These are phyloP conservation scores for Hypholoma sublateritium DNA, from an alignment of 768 basidiomycete species.

Conservation along the genomic window DNA sequence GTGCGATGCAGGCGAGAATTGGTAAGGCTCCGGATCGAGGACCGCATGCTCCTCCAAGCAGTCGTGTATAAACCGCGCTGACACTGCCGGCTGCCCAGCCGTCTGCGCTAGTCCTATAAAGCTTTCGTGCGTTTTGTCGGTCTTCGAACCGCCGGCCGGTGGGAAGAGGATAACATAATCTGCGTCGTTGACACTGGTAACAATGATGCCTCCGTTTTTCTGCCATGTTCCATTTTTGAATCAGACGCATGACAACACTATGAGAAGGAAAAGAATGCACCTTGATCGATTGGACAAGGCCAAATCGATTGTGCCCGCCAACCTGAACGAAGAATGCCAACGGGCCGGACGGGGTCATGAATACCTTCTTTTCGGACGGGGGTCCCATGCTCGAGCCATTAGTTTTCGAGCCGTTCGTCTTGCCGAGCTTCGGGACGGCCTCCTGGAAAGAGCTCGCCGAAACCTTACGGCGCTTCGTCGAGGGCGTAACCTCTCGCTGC, in stretches of 20 bases:
- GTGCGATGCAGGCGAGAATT: conserved; percentile 27
- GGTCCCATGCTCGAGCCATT: conserved; percentile 5
- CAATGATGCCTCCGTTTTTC: conserved; percentile 69
- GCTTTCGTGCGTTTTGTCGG: conserved; percentile 44
- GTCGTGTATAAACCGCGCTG: conserved; percentile 51
- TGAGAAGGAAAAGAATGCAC: conserved; percentile 27
- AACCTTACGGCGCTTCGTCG: conserved; percentile 16
- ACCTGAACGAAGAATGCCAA: conserved; percentile 67
- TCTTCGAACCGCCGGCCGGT: conserved; percentile 31
- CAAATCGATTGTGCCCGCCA: conserved; percentile 55
- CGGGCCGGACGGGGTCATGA: conserved; percentile 35
- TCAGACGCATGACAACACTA: neutral
- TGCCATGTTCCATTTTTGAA: conserved; percentile 21
- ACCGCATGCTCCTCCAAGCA: conserved; percentile 44
- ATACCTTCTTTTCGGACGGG: conserved; percentile 34
- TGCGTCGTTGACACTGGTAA: conserved; percentile 49
- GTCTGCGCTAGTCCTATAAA: conserved; percentile 35
- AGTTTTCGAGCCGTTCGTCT: neutral
- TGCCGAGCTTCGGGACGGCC: neutral
- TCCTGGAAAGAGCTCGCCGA: conserved; percentile 12
- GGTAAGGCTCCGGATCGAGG: conserved; percentile 45
- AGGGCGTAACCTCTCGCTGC: conserved; percentile 12
- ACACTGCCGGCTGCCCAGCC: conserved; percentile 47
- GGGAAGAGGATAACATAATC: conserved; percentile 59
- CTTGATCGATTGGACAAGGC: conserved; percentile 58